phyloP scores from a whole-genome alignment of 805 yeast genomes.

The Kodamaea kakaduensis region DNA sequence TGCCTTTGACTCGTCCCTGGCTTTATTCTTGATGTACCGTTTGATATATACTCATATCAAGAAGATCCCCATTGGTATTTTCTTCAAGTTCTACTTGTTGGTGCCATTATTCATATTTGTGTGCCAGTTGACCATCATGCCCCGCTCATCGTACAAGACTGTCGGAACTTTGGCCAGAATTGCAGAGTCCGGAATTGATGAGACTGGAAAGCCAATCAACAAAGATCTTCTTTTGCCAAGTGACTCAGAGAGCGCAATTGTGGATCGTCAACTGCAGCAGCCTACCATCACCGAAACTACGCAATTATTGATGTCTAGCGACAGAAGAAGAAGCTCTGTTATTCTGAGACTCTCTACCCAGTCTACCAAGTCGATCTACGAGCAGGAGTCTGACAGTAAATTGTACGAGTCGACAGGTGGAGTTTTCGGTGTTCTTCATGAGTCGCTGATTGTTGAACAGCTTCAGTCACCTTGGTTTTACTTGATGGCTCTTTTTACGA shows the following conservation, averaged over 20 bases:
- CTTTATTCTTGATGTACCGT: constrained; percentile 73
- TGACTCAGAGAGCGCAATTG: constrained; percentile 22
- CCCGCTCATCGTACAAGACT: constrained; percentile 68
- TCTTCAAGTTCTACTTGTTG: constrained; percentile 62
- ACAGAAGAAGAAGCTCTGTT: constrained; percentile 31
- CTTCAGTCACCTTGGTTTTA: constrained; percentile 69
- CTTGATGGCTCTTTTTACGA: constrained; percentile 72
- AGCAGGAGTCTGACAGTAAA: constrained; percentile 59
- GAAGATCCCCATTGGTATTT: constrained; percentile 45
- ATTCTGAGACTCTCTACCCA: constrained; percentile 28
- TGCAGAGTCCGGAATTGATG: constrained; percentile 71
- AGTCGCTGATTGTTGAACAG: constrained; percentile 46
- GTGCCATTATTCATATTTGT: constrained; percentile 76
- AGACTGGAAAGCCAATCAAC: constrained; percentile 56
- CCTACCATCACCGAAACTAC: constrained; percentile 41
- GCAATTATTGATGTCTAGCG: constrained; percentile 25
- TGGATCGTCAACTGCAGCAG: constrained; percentile 23
- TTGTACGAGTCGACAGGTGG: constrained; percentile 49
- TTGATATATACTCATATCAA: constrained; percentile 48
- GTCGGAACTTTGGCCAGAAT: constrained; percentile 63
- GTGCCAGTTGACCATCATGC: constrained; percentile 80
- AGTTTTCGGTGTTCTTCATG: constrained; percentile 60
- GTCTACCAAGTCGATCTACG: constrained; percentile 59
- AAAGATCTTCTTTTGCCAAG: constrained; percentile 39
- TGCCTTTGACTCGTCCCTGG: constrained; percentile 93